These are phyloP conservation scores for Penicillium lividum DNA, from an alignment of 495 filamentous ascomycete genomes.

Conservation along the genomic window DNA sequence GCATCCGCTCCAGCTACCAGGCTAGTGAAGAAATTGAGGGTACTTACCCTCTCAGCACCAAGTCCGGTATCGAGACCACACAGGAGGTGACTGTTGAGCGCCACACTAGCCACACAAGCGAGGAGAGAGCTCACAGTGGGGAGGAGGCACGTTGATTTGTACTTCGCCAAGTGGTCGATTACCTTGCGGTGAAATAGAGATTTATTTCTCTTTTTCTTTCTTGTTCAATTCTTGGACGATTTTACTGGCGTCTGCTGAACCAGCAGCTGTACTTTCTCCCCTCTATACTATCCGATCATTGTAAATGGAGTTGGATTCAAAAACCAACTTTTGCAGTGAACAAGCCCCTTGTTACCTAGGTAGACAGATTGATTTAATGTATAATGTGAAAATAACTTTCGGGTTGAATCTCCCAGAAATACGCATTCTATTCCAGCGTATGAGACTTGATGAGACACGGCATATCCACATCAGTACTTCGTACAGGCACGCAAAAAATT, in stretches of 20 bases:
- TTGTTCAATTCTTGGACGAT: neutral
- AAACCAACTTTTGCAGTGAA: neutral
- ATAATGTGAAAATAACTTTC: neutral
- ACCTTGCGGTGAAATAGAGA: neutral
- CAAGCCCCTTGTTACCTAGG: neutral
- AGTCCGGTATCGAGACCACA: neutral
- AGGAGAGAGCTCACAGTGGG: neutral
- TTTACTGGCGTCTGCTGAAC: neutral
- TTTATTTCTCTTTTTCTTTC: neutral
- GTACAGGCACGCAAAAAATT: too few relatives aligned
- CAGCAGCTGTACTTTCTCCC: neutral
- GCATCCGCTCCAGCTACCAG: slow-evolving; percentile 21
- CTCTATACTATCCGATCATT: neutral
- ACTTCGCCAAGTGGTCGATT: neutral
- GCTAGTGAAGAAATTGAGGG: neutral
- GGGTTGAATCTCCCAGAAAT: neutral
- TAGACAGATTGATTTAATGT: neutral
- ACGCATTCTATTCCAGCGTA: too few relatives aligned
- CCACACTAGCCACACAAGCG: neutral
- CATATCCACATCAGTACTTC: too few relatives aligned
- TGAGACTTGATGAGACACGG: too few relatives aligned
- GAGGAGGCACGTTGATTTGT: neutral
- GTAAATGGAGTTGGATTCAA: neutral
- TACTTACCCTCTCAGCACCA: neutral
- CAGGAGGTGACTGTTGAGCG: slow-evolving; percentile 7